Percentiles rank a stretch among this genome's conserved stretches.
Conservation (phyloP, 371 early-diverging fungal genomes). For the Gilbertella persicaria region DNA sequence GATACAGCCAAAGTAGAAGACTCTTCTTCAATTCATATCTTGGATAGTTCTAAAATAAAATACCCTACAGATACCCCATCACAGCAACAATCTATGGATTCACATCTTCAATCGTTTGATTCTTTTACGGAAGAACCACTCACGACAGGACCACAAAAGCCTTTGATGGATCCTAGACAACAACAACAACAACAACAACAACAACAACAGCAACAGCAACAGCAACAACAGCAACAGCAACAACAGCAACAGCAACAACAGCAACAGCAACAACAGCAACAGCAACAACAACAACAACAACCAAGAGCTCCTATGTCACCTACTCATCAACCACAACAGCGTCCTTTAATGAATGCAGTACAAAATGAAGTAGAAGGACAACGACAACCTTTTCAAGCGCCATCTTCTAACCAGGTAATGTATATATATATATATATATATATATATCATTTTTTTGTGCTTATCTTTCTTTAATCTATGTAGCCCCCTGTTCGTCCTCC, state of each 20-base stretch:
- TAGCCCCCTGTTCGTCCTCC: conserved; percentile 37
- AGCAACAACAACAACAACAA: conserved; percentile 3
- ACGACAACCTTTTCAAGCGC: no score
- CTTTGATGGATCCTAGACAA: conserved; percentile 1
- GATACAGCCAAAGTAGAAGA: conserved; percentile 55
- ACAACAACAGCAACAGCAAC: conserved; percentile 2
- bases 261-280: neutral
- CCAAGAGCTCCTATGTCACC: conserved; percentile 1
- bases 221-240: neutral
- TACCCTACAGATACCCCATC: conserved; percentile 59
- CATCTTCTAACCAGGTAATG: conserved; percentile 13
- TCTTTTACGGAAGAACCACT: neutral
- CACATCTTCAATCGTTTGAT: conserved; percentile 1
- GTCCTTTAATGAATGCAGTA: neutral
- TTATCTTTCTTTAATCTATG: no score
- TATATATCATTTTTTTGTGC: no score
- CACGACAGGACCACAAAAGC: conserved; percentile 4
- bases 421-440: neutral
- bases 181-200: conserved; percentile 1
- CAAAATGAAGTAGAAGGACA: conserved; percentile 3
- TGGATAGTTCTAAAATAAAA: conserved; percentile 76
- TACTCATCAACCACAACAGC: conserved; percentile 5
- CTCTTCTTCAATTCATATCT: conserved; percentile 51
- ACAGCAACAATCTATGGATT: conserved; percentile 18
- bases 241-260: conserved; percentile 4